Base-by-base conservation (phyloP, 1,284 basidiomycete genomes). In the Ceratobasidium sp. region DNA sequence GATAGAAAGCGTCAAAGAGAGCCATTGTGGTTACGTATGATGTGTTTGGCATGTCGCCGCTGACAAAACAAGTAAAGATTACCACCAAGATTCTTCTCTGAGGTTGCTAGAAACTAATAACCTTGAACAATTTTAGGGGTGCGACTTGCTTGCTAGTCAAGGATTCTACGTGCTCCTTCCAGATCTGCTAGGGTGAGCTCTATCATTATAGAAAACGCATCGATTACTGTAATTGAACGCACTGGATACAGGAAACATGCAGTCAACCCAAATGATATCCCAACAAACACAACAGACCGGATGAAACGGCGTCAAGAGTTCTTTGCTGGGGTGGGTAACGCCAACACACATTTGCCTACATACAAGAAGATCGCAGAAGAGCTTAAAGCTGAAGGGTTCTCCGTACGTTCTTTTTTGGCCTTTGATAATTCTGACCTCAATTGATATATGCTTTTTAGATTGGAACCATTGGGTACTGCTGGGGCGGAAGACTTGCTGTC, bases 131-230 rank as follows among this genome's bases (percentile, higher is more conserved):
- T 44, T n/a, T 43, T 32, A 69, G 64, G 64, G 64, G 18, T 57
- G 64, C 28, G 64, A 69, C 18, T 18, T 69, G 16, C 64, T 69
- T 28, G 64, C 64, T 7, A 69, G 64, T 26, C 35, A 57, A 46
- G 64, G 64, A 6, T 69, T 69, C 21, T 69, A 69, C 41, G 64
- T 69, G 21, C 50, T 57, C 11, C 16, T 69, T 2, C 64, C 52
- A 32, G 64, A 69, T 41, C 43, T 55, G n/a, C 41, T 69, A 5
- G 64, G 64, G 64, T 69, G 46, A 11, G 52, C 30, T 46, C 9
- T 13, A 32, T 3, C 32, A 49, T 43, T 7, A 6, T 16, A 55
- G n/a, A n/a, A n/a, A n/a, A n/a, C n/a, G n/a, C n/a, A n/a, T n/a
- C 52, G 14, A 55, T 26, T 23, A 16, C 6, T 23, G n/a, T 28